A percentile compares a stretch with the other conserved stretches of the same genome.
Evolutionary conservation across 495 filamentous ascomycete genomes (phyloP).

Genomic region (Neurospora sp.): DNA sequence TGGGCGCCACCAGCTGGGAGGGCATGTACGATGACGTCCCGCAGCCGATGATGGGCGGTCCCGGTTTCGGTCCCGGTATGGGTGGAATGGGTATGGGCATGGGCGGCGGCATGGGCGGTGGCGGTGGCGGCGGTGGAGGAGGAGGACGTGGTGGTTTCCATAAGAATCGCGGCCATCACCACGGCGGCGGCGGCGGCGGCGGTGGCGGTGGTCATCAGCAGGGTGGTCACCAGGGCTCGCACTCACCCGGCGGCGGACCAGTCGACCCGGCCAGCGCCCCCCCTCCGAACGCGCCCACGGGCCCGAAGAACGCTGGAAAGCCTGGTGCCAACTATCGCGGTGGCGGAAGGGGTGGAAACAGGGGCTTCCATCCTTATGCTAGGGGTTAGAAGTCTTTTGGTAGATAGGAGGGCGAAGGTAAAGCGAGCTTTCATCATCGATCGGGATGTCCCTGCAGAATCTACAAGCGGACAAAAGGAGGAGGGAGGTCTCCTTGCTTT

Average conservation of each 20-base stretch:
- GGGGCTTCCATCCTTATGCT: slow-evolving; percentile 76
- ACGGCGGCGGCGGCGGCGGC: slow-evolving; percentile 20
- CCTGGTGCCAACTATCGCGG: slow-evolving; percentile 93
- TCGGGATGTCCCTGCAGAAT: background rate
- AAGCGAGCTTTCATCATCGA: background rate
- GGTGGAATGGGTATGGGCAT: slow-evolving; percentile 40
- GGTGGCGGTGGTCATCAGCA: slow-evolving; percentile 18
- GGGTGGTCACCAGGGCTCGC: slow-evolving; percentile 8
- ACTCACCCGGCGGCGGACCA: slow-evolving; percentile 15
- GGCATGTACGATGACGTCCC: slow-evolving; percentile 99
- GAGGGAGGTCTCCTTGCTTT: background rate
- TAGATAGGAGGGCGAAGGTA: background rate
- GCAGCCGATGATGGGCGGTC: slow-evolving; percentile 58
- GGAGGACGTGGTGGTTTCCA: slow-evolving; percentile 43
- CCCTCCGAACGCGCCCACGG: slow-evolving; percentile 89
- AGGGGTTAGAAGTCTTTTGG: slow-evolving; percentile 13
- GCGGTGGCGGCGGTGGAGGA: slow-evolving; percentile 38
- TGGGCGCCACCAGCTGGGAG: slow-evolving; percentile 74
- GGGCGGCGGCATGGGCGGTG: slow-evolving; percentile 42
- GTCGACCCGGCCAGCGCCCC: slow-evolving; percentile 48
- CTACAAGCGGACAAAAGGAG: background rate
- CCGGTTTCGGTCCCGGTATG: slow-evolving; percentile 34
- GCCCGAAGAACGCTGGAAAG: slow-evolving; percentile 89
- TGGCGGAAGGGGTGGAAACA: slow-evolving; percentile 66
- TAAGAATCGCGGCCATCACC: slow-evolving; percentile 20